Evolutionary conservation across 1,284 basidiomycete species (phyloP), one percentile per base, ranked within the genome.

Genomic region (Sporisorium sorghi): DNA sequence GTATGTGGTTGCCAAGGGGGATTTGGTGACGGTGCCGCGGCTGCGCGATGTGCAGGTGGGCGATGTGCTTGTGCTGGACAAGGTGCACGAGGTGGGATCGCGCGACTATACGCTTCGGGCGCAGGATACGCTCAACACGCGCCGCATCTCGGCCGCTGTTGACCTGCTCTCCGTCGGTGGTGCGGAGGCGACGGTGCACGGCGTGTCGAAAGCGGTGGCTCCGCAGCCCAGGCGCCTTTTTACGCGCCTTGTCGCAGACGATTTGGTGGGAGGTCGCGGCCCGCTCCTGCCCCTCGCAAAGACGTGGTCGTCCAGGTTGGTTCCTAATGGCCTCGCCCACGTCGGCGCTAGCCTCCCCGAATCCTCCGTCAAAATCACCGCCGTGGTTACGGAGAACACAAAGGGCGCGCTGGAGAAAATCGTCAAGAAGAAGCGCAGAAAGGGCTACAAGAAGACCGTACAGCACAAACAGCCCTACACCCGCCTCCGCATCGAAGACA

Each of bases 401-500:
- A 97, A 95, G 86, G 92, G 93, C 17, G 89, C 89, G 51, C 91
- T 98, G 90, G 92, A 96, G 86, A 89, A 88, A 75, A 92, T 93
- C 57, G 89, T 94, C 85, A 97, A 97, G 87, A 96, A 94, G 88
- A 99, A 98, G 88, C 87, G 94, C 85, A 91, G 96, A 90, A 98
- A 98, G 88, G 94, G 95, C 15, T 98, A 98, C 87, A 87, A 89
- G 85, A 91, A 90, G 85, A 91, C 90, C 9, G 89, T 93, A 77
- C 88, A 90, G 83, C 92, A 94, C 85, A 97, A 97, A 86, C 93
- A 95, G 85, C 91, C 91, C 4, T 97, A 93, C 87, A 98, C 95
- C 24, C 89, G 94, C 81, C 28, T 85, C 43, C 67, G 84, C n/a
- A 75, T 85, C 40, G 82, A 83, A 39, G 77, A 74, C 33, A 81